Percentiles rank a stretch among this genome's conserved stretches.
Conservation (phyloP, 371 early-diverging fungal genomes). For the Saksenaea oblongispora region DNA sequence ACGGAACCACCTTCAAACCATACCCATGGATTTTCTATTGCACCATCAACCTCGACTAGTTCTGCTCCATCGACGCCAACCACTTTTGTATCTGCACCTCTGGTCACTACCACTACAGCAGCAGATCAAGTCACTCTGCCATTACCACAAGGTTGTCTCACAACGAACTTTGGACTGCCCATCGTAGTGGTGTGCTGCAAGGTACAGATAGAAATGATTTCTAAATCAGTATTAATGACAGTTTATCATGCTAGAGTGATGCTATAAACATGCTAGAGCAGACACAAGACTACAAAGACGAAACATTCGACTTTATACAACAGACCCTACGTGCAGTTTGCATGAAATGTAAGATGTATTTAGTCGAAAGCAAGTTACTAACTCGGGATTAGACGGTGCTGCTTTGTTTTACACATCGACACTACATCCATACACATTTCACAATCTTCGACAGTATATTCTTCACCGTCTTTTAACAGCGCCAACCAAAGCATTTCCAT, state of each 20-base stretch:
- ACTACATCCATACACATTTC: conserved; percentile 75
- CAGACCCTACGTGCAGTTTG: conserved; percentile 89
- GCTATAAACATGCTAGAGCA: conserved; percentile 75
- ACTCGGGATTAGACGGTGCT: conserved; percentile 76
- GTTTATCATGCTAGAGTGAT: conserved; percentile 69
- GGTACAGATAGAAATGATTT: conserved; percentile 46
- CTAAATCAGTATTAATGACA: neutral
- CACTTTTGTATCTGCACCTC: conserved; percentile 24
- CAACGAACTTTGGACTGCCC: conserved; percentile 86
- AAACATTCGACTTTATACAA: conserved; percentile 94
- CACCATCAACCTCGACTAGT: conserved; percentile 42
- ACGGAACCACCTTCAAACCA: conserved; percentile 44
- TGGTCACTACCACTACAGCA: conserved; percentile 48
- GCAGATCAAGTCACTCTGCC: conserved; percentile 73
- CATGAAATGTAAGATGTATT: conserved; percentile 77
- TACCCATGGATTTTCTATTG: conserved; percentile 27
- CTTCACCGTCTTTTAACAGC: conserved; percentile 73
- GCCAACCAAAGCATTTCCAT: conserved; percentile 50
- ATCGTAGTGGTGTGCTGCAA: conserved; percentile 89
- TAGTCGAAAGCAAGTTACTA: neutral
- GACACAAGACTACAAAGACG: conserved; percentile 86
- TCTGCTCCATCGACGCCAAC: conserved; percentile 28
- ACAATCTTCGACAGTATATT: conserved; percentile 79
- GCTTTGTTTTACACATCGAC: conserved; percentile 89
- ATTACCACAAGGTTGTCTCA: conserved; percentile 79